phyloP scores from a whole-genome alignment of 768 basidiomycete genomes.

The Pulveroboletus sp. region DNA sequence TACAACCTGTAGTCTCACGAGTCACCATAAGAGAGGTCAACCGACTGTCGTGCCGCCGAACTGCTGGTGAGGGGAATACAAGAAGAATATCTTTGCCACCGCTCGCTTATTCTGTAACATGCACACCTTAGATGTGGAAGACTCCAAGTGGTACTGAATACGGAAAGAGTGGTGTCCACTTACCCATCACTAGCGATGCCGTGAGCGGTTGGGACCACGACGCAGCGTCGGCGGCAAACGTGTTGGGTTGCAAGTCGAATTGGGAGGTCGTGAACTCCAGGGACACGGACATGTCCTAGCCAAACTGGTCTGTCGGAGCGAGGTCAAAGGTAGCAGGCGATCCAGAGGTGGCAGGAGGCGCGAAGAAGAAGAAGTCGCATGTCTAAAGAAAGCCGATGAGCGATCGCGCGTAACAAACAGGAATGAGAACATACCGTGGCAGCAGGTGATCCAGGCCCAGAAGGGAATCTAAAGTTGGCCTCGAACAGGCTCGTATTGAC shows the following conservation, averaged over 20 bases:
- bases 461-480: slow-evolving; percentile 26
- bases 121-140: too few species aligned
- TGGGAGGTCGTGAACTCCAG: slow-evolving; percentile 6
- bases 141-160: too few species aligned
- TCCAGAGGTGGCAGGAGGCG: slow-evolving; percentile 16
- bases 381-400: slow-evolving; percentile 10
- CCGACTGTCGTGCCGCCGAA: too few species aligned
- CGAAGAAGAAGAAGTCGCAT: slow-evolving; percentile 23
- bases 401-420: rapidly evolving
- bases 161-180: too few species aligned
- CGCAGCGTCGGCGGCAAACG: not conserved
- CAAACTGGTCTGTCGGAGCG: slow-evolving; percentile 27
- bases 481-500: slow-evolving; percentile 48
- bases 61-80: too few species aligned
- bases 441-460: slow-evolving; percentile 7
- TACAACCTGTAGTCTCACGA: too few species aligned
- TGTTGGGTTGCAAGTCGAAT: slow-evolving; percentile 5
- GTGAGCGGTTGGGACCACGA: slow-evolving; percentile 15
- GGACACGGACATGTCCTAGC: slow-evolving; percentile 14
- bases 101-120: too few species aligned
- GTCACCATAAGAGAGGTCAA: too few species aligned
- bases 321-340: slow-evolving; percentile 11
- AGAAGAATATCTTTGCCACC: too few species aligned
- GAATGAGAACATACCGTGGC: slow-evolving; percentile 11
- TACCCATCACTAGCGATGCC: too few species aligned